Percentiles rank a stretch among this genome's conserved stretches.
phyloP scores from a whole-genome alignment of 2,329 filamentous ascomycete species.

The Trichoderma atrobrunneum region DNA sequence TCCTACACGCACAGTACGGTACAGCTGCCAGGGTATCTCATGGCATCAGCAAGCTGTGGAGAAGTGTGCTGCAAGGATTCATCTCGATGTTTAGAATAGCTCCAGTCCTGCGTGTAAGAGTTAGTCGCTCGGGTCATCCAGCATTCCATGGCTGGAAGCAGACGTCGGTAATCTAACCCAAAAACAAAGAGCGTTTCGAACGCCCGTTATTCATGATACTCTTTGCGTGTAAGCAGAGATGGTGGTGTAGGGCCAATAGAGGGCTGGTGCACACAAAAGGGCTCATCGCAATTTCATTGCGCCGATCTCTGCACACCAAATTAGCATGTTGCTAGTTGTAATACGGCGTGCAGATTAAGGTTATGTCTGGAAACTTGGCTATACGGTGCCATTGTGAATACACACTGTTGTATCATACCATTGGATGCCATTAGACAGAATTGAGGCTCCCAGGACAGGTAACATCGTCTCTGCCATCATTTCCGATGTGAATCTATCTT shows the following conservation, averaged over 20 bases:
- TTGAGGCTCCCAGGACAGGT: not conserved
- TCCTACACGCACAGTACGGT: not conserved
- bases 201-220: not conserved
- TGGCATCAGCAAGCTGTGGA: not conserved
- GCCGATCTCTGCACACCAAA: conserved; percentile 12
- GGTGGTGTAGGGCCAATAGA: not conserved
- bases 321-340: not conserved
- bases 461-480: not conserved
- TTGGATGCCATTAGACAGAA: not conserved
- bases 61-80: not conserved
- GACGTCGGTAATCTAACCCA: not conserved
- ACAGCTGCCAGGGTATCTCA: not conserved
- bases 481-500: not conserved
- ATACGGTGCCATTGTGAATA: not conserved
- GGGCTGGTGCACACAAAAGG: conserved; percentile 11
- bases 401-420: not conserved
- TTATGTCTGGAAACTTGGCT: not conserved
- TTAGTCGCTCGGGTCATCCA: not conserved
- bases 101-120: not conserved
- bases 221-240: not conserved
- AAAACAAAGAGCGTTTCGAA: not conserved
- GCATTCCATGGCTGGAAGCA: not conserved
- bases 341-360: not conserved
- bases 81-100: not conserved
- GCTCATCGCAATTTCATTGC: conserved; percentile 12